Percentiles rank a stretch among this genome's conserved stretches.
Conservation (phyloP, 306 rosid species). For the Prunus mume region DNA sequence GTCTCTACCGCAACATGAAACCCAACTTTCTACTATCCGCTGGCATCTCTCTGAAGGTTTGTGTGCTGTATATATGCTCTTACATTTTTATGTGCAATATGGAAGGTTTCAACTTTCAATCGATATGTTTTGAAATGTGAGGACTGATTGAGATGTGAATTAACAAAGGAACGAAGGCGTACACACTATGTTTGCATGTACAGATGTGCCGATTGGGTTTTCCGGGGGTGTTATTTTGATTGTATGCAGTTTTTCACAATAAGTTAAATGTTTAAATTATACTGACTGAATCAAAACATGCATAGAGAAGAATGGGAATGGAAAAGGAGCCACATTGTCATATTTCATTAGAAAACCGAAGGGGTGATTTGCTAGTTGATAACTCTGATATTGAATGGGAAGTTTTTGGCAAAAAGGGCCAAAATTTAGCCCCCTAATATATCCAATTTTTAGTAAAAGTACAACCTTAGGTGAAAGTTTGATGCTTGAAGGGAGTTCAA, state of each 20-base stretch:
- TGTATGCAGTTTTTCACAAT: background rate
- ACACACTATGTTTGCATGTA: background rate
- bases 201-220: background rate
- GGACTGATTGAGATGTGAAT: background rate
- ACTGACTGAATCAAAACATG: background rate
- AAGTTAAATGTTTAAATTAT: background rate
- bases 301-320: background rate
- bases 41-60: slow-evolving; percentile 93
- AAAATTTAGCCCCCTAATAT: background rate
- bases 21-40: slow-evolving; percentile 78
- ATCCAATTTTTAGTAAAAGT: background rate
- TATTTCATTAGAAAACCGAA: background rate
- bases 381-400: background rate
- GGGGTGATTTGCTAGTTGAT: background rate
- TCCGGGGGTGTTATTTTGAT: background rate
- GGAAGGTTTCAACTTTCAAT: background rate
- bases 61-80: slow-evolving; percentile 11
- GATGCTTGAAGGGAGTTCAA: background rate
- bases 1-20: slow-evolving; percentile 76
- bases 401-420: background rate
- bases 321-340: background rate
- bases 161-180: background rate
- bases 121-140: background rate
- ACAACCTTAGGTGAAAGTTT: background rate
- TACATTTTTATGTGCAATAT: background rate